Conservation (phyloP, 2,329 filamentous ascomycete species). For the Cercospora berteroae region DNA sequence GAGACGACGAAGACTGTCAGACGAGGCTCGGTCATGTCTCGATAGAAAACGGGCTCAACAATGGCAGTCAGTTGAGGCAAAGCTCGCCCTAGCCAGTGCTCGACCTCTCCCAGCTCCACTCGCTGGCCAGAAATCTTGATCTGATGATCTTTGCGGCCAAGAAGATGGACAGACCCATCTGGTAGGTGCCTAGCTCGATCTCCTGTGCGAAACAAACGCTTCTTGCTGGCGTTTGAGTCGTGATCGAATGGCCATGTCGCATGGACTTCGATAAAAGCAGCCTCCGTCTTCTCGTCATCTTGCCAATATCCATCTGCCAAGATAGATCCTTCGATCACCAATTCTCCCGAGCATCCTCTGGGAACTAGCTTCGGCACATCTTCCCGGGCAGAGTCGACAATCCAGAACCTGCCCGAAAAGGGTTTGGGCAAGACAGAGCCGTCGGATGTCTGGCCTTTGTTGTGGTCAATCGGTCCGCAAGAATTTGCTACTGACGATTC, state of each 20-base stretch:
- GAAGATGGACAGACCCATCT: constrained; percentile 36
- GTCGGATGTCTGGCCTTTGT: constrained; percentile 22
- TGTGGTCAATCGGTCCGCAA: neutral
- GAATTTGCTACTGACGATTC: neutral
- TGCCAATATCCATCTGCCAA: constrained; percentile 7
- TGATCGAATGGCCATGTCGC: neutral
- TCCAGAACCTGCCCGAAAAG: neutral
- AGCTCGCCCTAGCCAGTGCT: constrained; percentile 7
- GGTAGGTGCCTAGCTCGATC: constrained; percentile 33
- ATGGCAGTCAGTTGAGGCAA: neutral
- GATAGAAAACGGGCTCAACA: neutral
- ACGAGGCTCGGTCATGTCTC: neutral
- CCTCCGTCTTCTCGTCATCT: neutral
- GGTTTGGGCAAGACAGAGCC: neutral
- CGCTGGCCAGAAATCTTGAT: constrained; percentile 58
- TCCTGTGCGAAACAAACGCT: constrained; percentile 20
- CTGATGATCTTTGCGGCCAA: constrained; percentile 59
- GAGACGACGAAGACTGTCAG: neutral
- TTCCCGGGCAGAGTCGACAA: neutral
- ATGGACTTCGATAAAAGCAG: neutral
- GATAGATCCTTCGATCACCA: constrained; percentile 9
- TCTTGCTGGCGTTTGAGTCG: neutral
- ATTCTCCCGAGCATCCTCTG: neutral
- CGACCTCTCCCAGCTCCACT: constrained; percentile 9
- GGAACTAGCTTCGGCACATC: neutral